Conservation (phyloP, 768 basidiomycete species). For the Wakefieldia striispora region DNA sequence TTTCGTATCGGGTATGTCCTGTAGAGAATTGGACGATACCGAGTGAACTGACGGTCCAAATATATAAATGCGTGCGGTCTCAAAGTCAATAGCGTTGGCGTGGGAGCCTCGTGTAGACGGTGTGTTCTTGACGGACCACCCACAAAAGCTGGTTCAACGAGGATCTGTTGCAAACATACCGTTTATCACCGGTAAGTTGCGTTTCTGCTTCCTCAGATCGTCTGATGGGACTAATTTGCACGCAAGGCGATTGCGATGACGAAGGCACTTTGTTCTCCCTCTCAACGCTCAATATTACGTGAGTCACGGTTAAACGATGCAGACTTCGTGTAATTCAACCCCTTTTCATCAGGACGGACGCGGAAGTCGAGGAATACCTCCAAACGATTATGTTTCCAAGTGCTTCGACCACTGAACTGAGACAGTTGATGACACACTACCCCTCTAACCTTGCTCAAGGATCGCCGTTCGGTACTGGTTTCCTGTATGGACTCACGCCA, state of each 20-base stretch:
- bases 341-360: slow-evolving; percentile 14
- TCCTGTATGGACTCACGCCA: slow-evolving; percentile 42
- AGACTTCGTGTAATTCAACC: slow-evolving; percentile 7
- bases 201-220: background rate
- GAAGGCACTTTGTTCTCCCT: slow-evolving; percentile 46
- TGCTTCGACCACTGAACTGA: slow-evolving; percentile 20
- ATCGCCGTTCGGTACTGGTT: too few relatives aligned
- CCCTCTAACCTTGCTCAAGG: slow-evolving; percentile 36
- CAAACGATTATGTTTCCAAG: slow-evolving; percentile 27
- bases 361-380: slow-evolving; percentile 33
- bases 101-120: slow-evolving; percentile 43
- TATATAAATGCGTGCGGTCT: background rate
- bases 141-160: slow-evolving; percentile 30
- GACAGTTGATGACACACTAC: slow-evolving; percentile 32
- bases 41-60: background rate
- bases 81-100: slow-evolving; percentile 26
- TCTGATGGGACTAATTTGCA: background rate
- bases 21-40: too few relatives aligned
- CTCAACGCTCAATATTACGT: slow-evolving; percentile 47
- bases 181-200: slow-evolving; percentile 8
- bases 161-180: slow-evolving; percentile 24
- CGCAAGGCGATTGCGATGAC: slow-evolving; percentile 35
- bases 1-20: slow-evolving; percentile 30
- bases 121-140: slow-evolving; percentile 34
- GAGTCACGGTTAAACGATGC: too few relatives aligned